A percentile compares a stretch with the other conserved stretches of the same genome.
These are phyloP conservation scores for Diaporthe ilicicola DNA, from an alignment of 2,329 filamentous ascomycete genomes.

Conservation along the genomic window DNA sequence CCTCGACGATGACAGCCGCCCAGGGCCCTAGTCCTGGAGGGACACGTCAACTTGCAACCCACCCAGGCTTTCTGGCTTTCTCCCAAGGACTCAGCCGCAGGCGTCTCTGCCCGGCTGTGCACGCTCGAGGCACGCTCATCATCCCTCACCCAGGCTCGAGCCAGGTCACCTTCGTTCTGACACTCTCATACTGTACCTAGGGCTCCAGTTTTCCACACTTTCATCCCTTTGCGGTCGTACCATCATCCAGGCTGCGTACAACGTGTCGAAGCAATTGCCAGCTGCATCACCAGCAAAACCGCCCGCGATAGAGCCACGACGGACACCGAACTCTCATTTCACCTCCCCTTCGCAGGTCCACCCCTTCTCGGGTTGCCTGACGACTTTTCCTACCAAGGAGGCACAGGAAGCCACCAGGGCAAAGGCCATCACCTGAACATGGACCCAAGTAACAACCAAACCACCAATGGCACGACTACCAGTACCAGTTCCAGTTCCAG, in stretches of 20 bases:
- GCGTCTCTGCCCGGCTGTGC: conserved; percentile 1
- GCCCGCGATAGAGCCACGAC: conserved; percentile 5
- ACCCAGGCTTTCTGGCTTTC: neutral
- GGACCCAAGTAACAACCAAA: neutral
- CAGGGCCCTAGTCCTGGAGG: neutral
- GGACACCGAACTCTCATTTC: neutral
- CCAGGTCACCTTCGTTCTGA: neutral
- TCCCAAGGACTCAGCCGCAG: conserved; percentile 6
- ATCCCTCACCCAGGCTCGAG: neutral
- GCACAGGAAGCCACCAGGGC: neutral
- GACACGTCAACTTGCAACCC: conserved; percentile 15
- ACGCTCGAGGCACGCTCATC: neutral
- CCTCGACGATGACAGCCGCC: conserved; percentile 1
- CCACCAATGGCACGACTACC: neutral
- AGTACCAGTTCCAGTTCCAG: neutral
- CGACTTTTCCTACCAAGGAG: neutral
- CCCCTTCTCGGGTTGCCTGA: neutral
- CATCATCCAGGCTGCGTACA: neutral
- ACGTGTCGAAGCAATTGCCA: neutral
- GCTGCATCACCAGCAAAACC: neutral
- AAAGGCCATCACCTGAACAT: neutral
- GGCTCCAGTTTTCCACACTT: neutral
- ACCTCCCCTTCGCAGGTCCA: neutral
- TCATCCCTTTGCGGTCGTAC: neutral
- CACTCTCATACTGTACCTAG: neutral